Conservation (phyloP, 331 rosid species). For the Ulmus americana region DNA sequence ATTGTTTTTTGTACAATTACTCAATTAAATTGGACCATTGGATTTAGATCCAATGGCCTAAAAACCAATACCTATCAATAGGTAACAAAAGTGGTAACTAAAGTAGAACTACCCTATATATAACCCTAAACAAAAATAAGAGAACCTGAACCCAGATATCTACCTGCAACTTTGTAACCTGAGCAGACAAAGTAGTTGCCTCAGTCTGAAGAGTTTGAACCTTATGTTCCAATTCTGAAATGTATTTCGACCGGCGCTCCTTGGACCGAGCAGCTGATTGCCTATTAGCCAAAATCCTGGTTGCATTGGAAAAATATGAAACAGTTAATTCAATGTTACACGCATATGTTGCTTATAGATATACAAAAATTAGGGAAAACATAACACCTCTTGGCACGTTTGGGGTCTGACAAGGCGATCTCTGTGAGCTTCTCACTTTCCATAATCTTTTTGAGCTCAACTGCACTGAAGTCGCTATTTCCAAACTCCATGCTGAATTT, state of each 20-base stretch:
- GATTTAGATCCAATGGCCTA: too few species aligned
- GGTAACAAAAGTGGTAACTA: too few species aligned
- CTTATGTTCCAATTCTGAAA: slow-evolving; percentile 76
- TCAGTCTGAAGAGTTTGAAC: slow-evolving; percentile 88
- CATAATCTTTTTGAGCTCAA: slow-evolving; percentile 67
- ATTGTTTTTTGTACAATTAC: too few species aligned
- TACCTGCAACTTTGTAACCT: slow-evolving; percentile 70
- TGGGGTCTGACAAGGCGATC: slow-evolving; percentile 74
- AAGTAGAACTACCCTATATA: too few species aligned
- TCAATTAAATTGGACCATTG: too few species aligned
- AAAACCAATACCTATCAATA: too few species aligned
- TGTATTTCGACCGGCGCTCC: slow-evolving; percentile 66
- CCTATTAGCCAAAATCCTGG: slow-evolving; percentile 88
- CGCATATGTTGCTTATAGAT: neutral
- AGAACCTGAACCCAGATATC: slow-evolving; percentile 18
- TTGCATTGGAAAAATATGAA: slow-evolving; percentile 9
- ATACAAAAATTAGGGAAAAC: neutral
- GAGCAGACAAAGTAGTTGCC: slow-evolving; percentile 70
- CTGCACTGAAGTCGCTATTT: slow-evolving; percentile 55
- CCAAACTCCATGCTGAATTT: slow-evolving; percentile 47
- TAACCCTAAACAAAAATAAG: neutral
- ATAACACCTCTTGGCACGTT: slow-evolving; percentile 72
- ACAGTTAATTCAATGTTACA: neutral
- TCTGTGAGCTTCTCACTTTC: slow-evolving; percentile 69
- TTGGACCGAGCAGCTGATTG: slow-evolving; percentile 95